These are phyloP conservation scores for Tranzscheliella williamsii DNA, from an alignment of 1,284 basidiomycete genomes.

Conservation along the genomic window DNA sequence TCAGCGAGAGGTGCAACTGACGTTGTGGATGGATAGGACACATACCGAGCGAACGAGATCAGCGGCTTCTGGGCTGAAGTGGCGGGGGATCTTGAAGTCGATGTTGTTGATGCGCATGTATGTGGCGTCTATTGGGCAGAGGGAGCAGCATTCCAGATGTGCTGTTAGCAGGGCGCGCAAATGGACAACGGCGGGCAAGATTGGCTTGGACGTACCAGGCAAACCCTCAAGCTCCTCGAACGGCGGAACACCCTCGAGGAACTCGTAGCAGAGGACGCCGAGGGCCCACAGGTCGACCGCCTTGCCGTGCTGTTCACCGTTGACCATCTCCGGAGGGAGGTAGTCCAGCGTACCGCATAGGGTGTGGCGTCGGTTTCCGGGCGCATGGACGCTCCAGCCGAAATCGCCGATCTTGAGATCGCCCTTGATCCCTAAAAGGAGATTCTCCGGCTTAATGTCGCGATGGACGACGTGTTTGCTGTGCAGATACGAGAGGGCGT, in stretches of 20 bases:
- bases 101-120: conserved; percentile 51
- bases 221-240: conserved; percentile 79
- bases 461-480: conserved; percentile 96
- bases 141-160: neutral
- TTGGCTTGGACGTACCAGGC: conserved; percentile 69
- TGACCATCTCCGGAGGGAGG: conserved; percentile 97
- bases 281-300: conserved; percentile 96
- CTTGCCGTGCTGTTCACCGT: conserved; percentile 81
- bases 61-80: conserved; percentile 43
- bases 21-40: neutral
- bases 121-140: conserved; percentile 31
- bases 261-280: conserved; percentile 94
- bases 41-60: conserved; percentile 47
- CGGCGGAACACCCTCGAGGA: conserved; percentile 85
- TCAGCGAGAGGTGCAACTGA: too few species aligned
- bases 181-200: neutral
- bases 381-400: conserved; percentile 98
- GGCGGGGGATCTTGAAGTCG: conserved; percentile 49
- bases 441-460: conserved; percentile 98
- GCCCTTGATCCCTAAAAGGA: conserved; percentile 90
- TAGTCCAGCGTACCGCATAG: conserved; percentile 96
- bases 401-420: conserved; percentile 99
- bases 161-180: neutral
- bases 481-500: conserved; percentile 90
- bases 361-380: conserved; percentile 82